Evolutionary conservation across 139 green algal genomes (phyloP).

Genomic region (Dunaliella primolecta): DNA sequence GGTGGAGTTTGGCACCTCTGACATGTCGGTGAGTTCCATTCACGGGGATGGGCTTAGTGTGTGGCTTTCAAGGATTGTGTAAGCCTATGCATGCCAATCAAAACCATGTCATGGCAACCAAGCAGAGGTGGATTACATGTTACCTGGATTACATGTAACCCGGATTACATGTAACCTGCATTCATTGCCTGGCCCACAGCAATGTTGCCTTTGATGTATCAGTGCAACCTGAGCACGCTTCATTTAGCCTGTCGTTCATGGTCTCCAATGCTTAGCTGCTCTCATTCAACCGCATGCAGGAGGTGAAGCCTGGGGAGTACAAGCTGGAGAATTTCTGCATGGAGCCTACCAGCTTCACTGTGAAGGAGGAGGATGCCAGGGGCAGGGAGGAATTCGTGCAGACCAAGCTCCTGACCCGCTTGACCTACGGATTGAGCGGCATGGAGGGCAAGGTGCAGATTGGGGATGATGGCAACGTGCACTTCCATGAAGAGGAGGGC

Average conservation of each 20-base stretch:
- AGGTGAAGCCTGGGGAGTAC: constrained; percentile 91
- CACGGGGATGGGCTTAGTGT: too few relatives aligned
- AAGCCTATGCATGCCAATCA: too few relatives aligned
- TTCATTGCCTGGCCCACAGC: too few relatives aligned
- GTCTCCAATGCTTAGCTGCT: too few relatives aligned
- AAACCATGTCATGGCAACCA: too few relatives aligned
- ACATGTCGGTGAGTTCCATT: constrained; percentile 30
- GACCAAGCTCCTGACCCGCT: constrained; percentile 97
- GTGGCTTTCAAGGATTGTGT: too few relatives aligned
- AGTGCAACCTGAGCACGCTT: too few relatives aligned
- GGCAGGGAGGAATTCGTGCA: constrained; percentile 89
- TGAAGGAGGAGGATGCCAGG: constrained; percentile 76
- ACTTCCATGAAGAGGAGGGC: constrained; percentile 93
- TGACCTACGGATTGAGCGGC: constrained; percentile 98
- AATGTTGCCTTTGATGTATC: too few relatives aligned
- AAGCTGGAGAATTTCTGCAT: constrained; percentile 95
- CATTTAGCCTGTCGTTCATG: too few relatives aligned
- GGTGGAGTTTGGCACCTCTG: constrained; percentile 60
- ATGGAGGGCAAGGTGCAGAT: constrained; percentile 68
- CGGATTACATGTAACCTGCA: too few relatives aligned
- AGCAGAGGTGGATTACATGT: too few relatives aligned
- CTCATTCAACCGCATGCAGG: constrained; percentile 15
- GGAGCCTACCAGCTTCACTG: constrained; percentile 93
- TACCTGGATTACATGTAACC: too few relatives aligned
- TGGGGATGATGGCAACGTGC: constrained; percentile 75